Evolutionary conservation across 768 basidiomycete species (phyloP).

Genomic region (Pholiota microspora): DNA sequence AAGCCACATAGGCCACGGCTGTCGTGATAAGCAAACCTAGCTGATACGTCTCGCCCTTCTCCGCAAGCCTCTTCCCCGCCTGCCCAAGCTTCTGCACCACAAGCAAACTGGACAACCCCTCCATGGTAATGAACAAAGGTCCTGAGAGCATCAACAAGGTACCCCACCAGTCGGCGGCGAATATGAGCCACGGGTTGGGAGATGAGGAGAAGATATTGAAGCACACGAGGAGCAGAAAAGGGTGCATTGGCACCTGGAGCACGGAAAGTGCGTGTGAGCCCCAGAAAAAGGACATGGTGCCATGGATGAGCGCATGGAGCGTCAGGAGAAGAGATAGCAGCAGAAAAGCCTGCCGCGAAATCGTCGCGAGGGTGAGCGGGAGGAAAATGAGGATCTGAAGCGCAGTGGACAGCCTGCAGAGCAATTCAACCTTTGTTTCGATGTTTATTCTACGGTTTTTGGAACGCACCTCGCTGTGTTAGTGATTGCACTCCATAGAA

Average conservation of each 20-base stretch:
- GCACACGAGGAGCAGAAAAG: constrained; percentile 80
- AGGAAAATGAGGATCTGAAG: constrained; percentile 82
- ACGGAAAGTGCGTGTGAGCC: constrained; percentile 70
- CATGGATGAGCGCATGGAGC: constrained; percentile 77
- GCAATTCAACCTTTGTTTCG: neutral
- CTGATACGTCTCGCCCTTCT: constrained; percentile 71
- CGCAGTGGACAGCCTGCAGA: constrained; percentile 65
- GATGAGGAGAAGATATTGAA: constrained; percentile 81
- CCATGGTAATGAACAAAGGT: constrained; percentile 78
- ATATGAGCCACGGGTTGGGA: constrained; percentile 54
- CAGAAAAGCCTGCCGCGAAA: constrained; percentile 78
- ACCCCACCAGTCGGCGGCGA: constrained; percentile 71
- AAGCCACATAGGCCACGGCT: constrained; percentile 75
- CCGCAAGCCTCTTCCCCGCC: constrained; percentile 68
- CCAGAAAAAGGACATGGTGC: constrained; percentile 71
- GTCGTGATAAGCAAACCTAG: constrained; percentile 74
- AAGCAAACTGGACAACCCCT: constrained; percentile 80
- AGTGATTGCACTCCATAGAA: constrained; percentile 64
- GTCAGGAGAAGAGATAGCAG: constrained; percentile 77
- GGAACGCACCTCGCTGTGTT: constrained; percentile 54
- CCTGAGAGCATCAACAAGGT: constrained; percentile 66
- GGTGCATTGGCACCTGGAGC: constrained; percentile 83
- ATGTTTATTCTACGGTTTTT: constrained; percentile 7
- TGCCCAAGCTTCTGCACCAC: constrained; percentile 82
- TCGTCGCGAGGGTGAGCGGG: constrained; percentile 80